Evolutionary conservation across 1,284 basidiomycete species (phyloP).

Genomic region (Pyrrhoderma lamaoense): DNA sequence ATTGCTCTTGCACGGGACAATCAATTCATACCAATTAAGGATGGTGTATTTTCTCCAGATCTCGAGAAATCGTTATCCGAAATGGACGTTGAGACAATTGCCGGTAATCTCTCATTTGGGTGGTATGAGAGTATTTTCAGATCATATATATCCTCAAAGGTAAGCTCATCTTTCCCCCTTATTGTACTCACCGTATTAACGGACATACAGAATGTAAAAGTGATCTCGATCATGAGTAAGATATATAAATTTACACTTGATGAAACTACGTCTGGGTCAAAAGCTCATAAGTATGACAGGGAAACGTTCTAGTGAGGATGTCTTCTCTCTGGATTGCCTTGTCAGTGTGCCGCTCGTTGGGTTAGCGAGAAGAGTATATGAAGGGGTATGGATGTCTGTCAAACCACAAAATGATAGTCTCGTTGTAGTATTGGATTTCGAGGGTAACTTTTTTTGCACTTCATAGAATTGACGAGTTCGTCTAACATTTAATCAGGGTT

Average conservation of each 20-base stretch:
- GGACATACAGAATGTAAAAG: constrained; percentile 43
- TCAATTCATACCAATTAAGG: constrained; percentile 52
- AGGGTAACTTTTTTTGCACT: constrained; percentile 33
- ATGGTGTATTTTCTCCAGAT: constrained; percentile 44
- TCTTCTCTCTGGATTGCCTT: constrained; percentile 53
- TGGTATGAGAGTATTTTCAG: constrained; percentile 62
- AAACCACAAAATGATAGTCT: constrained; percentile 49
- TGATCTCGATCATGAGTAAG: constrained; percentile 57
- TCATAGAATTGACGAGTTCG: too few relatives aligned
- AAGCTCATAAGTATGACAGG: constrained; percentile 24
- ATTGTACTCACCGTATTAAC: background rate
- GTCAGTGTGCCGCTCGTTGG: constrained; percentile 60
- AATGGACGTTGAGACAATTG: constrained; percentile 49
- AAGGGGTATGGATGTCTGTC: constrained; percentile 64
- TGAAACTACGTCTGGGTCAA: too few relatives aligned
- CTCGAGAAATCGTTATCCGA: constrained; percentile 48
- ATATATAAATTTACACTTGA: background rate
- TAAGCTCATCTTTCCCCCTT: constrained; percentile 20
- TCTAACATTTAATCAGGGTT: constrained; percentile 34
- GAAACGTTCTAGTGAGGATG: constrained; percentile 60
- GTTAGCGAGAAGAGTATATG: constrained; percentile 58
- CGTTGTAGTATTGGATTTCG: constrained; percentile 57
- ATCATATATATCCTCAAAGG: constrained; percentile 54
- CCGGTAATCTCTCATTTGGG: constrained; percentile 48
- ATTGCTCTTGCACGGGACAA: constrained; percentile 52